Evolutionary conservation across 73 alveolate genomes (phyloP).

Genomic region (Paramecium sonneborni): DNA sequence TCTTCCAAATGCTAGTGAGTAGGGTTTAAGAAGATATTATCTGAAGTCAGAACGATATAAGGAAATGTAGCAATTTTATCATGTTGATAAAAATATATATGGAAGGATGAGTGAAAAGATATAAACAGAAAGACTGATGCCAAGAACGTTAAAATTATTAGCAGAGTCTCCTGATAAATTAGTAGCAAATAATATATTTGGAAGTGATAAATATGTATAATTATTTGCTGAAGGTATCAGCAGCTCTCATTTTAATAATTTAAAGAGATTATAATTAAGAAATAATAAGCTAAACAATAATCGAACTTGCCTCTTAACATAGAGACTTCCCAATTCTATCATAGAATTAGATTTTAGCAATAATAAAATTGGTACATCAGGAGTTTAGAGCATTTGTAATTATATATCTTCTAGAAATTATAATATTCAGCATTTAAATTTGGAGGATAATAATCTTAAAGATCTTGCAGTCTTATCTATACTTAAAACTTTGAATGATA

Average conservation of each 20-base stretch:
- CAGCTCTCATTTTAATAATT: not conserved
- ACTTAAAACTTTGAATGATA: slow-evolving; percentile 7
- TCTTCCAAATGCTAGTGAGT: not conserved
- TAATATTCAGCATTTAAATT: not conserved
- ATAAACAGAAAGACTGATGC: slow-evolving; percentile 18
- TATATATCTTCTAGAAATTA: not conserved
- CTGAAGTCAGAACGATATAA: not conserved
- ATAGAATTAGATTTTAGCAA: slow-evolving; percentile 34
- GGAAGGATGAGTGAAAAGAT: slow-evolving; percentile 36
- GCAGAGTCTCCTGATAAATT: not conserved
- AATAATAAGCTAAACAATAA: slow-evolving; percentile 11
- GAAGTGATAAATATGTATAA: slow-evolving; percentile 26
- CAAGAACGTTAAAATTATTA: slow-evolving; percentile 15
- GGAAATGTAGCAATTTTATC: not conserved
- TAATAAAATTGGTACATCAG: slow-evolving; percentile 14
- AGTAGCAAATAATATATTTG: slow-evolving; percentile 31
- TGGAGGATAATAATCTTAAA: slow-evolving; percentile 63
- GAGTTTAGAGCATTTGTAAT: not conserved
- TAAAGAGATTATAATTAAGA: not conserved
- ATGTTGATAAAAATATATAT: slow-evolving; percentile 40
- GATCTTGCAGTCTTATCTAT: slow-evolving; percentile 44
- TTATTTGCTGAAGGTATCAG: slow-evolving; percentile 42
- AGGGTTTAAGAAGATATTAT: not conserved
- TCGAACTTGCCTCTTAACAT: not conserved
- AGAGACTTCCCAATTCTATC: not conserved